Percentiles rank a stretch among this genome's conserved stretches.
phyloP scores from a whole-genome alignment of 306 rosid genomes.

The Echinosophora koreensis region DNA sequence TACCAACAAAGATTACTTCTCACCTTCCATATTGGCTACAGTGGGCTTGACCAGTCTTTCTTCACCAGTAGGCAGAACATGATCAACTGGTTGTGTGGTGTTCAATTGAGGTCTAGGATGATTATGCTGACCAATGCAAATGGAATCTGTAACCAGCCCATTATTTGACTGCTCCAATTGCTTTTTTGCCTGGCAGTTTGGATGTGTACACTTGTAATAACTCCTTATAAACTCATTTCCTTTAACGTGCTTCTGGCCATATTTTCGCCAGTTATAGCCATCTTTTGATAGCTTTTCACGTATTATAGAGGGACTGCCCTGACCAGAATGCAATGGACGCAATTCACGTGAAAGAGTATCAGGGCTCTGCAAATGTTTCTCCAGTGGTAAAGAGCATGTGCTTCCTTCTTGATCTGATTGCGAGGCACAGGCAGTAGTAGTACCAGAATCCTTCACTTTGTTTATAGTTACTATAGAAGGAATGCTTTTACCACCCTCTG shows the following conservation, averaged over 20 bases:
- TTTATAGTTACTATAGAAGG: slow-evolving; percentile 43
- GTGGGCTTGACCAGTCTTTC: slow-evolving; percentile 56
- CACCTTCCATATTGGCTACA: slow-evolving; percentile 61
- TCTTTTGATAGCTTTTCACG: slow-evolving; percentile 79
- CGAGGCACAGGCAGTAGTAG: slow-evolving; percentile 48
- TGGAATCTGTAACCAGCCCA: slow-evolving; percentile 69
- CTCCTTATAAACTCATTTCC: slow-evolving; percentile 80
- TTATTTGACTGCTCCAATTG: slow-evolving; percentile 71
- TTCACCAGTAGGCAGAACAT: slow-evolving; percentile 53
- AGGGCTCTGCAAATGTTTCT: slow-evolving; percentile 58
- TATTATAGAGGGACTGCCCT: slow-evolving; percentile 59
- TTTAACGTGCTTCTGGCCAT: slow-evolving; percentile 90
- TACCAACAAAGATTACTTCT: slow-evolving; percentile 40
- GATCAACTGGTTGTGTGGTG: slow-evolving; percentile 59
- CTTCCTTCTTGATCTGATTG: slow-evolving; percentile 62
- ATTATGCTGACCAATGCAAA: slow-evolving; percentile 80
- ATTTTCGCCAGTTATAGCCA: slow-evolving; percentile 95
- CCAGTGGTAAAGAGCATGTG: slow-evolving; percentile 46
- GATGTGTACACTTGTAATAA: slow-evolving; percentile 86
- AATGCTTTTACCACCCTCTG: slow-evolving; percentile 45
- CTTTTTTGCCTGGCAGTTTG: slow-evolving; percentile 81
- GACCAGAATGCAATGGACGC: slow-evolving; percentile 53
- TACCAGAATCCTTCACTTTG: slow-evolving; percentile 51
- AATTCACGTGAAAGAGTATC: slow-evolving; percentile 36
- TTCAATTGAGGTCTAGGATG: slow-evolving; percentile 74